Evolutionary conservation across 176 grass and related monocot species (phyloP).

Genomic region (Pontederia crassipes): DNA sequence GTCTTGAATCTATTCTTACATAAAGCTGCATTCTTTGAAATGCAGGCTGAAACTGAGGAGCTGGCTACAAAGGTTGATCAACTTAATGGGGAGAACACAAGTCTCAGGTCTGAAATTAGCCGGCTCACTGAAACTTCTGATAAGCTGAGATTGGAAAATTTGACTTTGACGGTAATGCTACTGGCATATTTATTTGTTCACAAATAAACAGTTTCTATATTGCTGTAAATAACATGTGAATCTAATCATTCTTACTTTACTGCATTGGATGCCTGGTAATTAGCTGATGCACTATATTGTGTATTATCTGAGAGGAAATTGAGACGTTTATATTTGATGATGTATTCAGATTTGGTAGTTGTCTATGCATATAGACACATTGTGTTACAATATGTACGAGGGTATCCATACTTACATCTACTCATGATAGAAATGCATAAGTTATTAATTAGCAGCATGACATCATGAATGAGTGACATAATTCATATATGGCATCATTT

Average conservation of each 20-base stretch:
- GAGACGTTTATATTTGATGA: no score
- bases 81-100: conserved; percentile 45
- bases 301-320: no score
- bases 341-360: no score
- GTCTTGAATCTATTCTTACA: not conserved
- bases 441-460: not conserved
- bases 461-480: not conserved
- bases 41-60: conserved; percentile 69
- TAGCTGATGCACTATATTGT: no score
- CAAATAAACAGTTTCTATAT: not conserved
- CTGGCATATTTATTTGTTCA: not conserved
- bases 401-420: no score
- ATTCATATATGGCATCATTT: not conserved
- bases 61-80: conserved; percentile 46
- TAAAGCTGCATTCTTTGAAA: not conserved
- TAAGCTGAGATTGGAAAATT: conserved; percentile 64
- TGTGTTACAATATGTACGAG: no score
- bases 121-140: conserved; percentile 38
- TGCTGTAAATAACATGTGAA: not conserved
- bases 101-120: conserved; percentile 55
- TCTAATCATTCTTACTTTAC: not conserved
- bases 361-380: no score
- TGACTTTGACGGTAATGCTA: conserved; percentile 43
- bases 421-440: no score
- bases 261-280: no score